Evolutionary conservation across 495 filamentous ascomycete species (phyloP).

Genomic region (Penicillium verhagenii): DNA sequence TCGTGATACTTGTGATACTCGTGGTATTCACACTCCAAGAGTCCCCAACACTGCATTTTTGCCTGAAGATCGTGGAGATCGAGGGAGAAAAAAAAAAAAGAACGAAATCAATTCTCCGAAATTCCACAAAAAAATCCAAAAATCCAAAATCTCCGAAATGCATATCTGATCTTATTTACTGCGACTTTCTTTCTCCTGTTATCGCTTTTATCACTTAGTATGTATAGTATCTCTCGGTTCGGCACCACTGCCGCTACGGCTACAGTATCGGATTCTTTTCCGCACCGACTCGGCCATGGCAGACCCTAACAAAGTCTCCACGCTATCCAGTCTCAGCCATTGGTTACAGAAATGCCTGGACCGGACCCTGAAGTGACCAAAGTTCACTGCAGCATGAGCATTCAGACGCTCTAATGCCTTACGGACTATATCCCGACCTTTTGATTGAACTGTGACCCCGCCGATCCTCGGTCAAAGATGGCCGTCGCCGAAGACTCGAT

Average conservation of each 20-base stretch:
- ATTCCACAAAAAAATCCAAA: no score
- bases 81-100: background rate
- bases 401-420: background rate
- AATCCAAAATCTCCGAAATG: no score
- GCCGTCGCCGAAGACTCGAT: constrained; percentile 11
- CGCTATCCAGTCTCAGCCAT: constrained; percentile 17
- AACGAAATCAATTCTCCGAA: no score
- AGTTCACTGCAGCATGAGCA: background rate
- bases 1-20: background rate
- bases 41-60: no score
- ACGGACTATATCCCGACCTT: constrained; percentile 5
- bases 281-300: constrained; percentile 16
- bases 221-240: no score
- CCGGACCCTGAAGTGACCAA: background rate
- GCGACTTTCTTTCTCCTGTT: no score
- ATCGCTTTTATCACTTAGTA: constrained; percentile 2
- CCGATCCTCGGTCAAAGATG: constrained; percentile 24
- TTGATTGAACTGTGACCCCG: constrained; percentile 6
- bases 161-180: no score
- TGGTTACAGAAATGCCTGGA: background rate
- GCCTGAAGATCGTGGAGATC: no score
- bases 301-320: background rate
- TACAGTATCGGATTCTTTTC: constrained; percentile 28
- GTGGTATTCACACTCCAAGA: background rate
- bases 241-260: background rate